Percentiles rank a stretch among this genome's conserved stretches.
phyloP scores from a whole-genome alignment of 805 yeast genomes.

The Yarrowia bubula region DNA sequence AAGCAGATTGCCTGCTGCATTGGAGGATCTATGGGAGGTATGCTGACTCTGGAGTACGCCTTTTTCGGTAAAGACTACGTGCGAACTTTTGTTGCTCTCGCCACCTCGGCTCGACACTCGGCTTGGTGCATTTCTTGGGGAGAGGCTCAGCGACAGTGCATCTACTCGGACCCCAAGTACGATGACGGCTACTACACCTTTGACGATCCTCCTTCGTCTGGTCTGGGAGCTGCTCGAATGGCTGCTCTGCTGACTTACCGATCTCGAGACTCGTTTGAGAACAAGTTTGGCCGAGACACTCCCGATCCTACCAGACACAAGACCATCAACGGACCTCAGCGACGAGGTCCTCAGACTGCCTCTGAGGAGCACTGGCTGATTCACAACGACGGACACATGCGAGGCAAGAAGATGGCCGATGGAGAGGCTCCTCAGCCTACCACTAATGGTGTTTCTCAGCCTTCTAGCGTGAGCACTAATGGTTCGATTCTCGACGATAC shows the following conservation, averaged over 20 bases:
- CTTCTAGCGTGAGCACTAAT: constrained; percentile 8
- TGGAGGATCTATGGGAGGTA: constrained; percentile 99
- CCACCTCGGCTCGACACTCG: constrained; percentile 90
- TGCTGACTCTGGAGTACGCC: constrained; percentile 88
- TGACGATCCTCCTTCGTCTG: constrained; percentile 78
- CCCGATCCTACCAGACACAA: constrained; percentile 51
- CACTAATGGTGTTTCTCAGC: neutral
- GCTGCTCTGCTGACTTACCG: constrained; percentile 90
- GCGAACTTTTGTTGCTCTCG: constrained; percentile 70
- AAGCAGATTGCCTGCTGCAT: constrained; percentile 75
- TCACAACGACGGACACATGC: constrained; percentile 78
- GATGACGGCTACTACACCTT: constrained; percentile 81
- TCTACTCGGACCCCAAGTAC: constrained; percentile 92
- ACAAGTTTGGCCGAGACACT: constrained; percentile 81
- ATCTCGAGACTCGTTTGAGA: constrained; percentile 86
- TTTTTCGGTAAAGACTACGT: constrained; percentile 69
- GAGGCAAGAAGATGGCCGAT: constrained; percentile 35
- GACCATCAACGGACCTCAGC: constrained; percentile 31
- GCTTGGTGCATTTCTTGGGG: constrained; percentile 99
- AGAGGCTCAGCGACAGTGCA: constrained; percentile 95
- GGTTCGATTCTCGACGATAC: constrained; percentile 20
- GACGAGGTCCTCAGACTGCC: constrained; percentile 41
- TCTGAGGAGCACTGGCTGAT: constrained; percentile 76
- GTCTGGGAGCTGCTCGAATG: constrained; percentile 97
- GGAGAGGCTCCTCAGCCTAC: neutral